Percentiles rank a stretch among this genome's conserved stretches.
Conservation (phyloP, 352 stramenopile species). For the Globisporangium camurandrum region DNA sequence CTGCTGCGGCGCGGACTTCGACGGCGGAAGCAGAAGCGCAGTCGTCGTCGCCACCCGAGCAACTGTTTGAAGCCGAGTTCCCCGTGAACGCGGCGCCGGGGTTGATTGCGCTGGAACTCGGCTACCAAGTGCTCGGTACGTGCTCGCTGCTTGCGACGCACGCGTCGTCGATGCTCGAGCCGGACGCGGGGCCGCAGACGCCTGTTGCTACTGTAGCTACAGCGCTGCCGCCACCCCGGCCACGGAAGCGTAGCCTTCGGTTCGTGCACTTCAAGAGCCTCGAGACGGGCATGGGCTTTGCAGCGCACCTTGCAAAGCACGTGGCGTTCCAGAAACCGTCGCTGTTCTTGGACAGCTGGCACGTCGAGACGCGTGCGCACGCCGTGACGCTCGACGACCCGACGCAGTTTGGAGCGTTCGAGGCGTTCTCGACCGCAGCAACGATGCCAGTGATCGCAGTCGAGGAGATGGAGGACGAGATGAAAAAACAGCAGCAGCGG, state of each 20-base stretch:
- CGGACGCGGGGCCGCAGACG: too few species aligned
- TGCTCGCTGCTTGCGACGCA: slow-evolving; percentile 43
- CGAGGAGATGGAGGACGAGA: too few species aligned
- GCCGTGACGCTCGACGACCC: slow-evolving; percentile 34
- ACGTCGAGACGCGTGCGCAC: slow-evolving; percentile 59
- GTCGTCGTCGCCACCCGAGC: slow-evolving; percentile 18
- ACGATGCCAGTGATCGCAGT: too few species aligned
- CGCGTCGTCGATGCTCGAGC: slow-evolving; percentile 8
- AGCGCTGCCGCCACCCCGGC: slow-evolving; percentile 9
- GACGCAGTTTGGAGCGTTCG: slow-evolving; percentile 20
- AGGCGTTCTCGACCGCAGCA: slow-evolving; percentile 38
- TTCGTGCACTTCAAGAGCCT: slow-evolving; percentile 61
- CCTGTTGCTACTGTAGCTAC: too few species aligned
- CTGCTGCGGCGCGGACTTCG: neutral
- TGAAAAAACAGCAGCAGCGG: neutral
- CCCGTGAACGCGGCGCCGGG: slow-evolving; percentile 59
- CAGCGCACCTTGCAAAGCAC: slow-evolving; percentile 62
- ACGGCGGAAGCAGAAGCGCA: neutral
- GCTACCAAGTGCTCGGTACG: slow-evolving; percentile 56
- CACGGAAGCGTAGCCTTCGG: slow-evolving; percentile 23
- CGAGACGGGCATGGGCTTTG: slow-evolving; percentile 54
- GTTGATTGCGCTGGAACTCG: slow-evolving; percentile 59
- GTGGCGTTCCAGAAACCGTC: slow-evolving; percentile 49
- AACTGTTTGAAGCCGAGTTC: slow-evolving; percentile 61
- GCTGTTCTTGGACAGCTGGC: slow-evolving; percentile 61